These are phyloP conservation scores for Cornus controversa DNA, from an alignment of 148 eudicot genomes.

Conservation along the genomic window DNA sequence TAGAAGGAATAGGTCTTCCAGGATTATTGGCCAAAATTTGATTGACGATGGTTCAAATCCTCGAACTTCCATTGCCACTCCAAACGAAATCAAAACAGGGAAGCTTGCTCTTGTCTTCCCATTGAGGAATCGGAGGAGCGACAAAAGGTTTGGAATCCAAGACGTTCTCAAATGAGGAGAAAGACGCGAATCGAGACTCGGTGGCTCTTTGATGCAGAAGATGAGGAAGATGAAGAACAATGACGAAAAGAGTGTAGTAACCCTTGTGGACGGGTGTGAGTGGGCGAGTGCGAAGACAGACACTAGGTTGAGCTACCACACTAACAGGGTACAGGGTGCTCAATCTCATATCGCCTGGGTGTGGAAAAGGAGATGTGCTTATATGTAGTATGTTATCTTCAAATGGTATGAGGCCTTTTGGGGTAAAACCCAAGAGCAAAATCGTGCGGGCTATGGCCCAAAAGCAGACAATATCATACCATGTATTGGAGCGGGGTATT, in stretches of 20 bases:
- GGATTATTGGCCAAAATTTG: conserved; percentile 70
- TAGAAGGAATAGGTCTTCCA: conserved; percentile 52
- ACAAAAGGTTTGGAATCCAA: conserved; percentile 42
- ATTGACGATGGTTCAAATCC: conserved; percentile 38
- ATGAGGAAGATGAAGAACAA: conserved; percentile 75
- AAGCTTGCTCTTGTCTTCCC: conserved; percentile 54
- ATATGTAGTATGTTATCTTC: too few relatives aligned
- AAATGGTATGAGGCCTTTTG: too few relatives aligned
- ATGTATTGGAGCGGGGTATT: too few relatives aligned
- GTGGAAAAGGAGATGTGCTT: too few relatives aligned
- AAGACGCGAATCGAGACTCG: conserved; percentile 33
- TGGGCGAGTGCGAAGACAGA: too few relatives aligned
- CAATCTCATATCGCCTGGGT: too few relatives aligned
- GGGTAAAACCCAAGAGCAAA: too few relatives aligned
- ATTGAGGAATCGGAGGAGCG: conserved; percentile 57
- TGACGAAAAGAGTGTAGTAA: conserved; percentile 74
- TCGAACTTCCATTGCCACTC: conserved; percentile 58
- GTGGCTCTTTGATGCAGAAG: conserved; percentile 60
- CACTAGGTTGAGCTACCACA: too few relatives aligned
- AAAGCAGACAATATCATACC: too few relatives aligned
- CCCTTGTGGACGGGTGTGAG: too few relatives aligned
- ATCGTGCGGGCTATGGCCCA: too few relatives aligned
- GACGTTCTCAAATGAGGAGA: conserved; percentile 44
- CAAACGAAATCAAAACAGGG: conserved; percentile 82
- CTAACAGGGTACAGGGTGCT: too few relatives aligned